A percentile compares a stretch with the other conserved stretches of the same genome.
These are phyloP conservation scores for Protostelium mycophagum DNA, from an alignment of 78 protist species.

Conservation along the genomic window DNA sequence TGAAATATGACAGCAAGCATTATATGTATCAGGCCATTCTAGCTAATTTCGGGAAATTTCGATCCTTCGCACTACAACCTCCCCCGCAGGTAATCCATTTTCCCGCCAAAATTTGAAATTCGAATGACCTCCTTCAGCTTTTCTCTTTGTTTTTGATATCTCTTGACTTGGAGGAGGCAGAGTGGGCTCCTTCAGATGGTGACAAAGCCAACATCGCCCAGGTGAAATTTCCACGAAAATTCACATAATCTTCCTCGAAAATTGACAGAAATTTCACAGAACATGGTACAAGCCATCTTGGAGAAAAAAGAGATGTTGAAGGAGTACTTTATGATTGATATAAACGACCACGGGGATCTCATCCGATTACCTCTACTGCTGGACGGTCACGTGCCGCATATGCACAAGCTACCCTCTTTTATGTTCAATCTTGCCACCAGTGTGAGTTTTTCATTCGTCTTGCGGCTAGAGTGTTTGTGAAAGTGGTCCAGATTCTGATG, in stretches of 20 bases:
- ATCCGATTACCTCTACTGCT: background rate
- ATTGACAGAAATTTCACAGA: background rate
- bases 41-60: background rate
- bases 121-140: background rate
- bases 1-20: background rate
- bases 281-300: background rate
- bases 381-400: background rate
- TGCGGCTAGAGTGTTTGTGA: background rate
- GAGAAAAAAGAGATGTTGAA: background rate
- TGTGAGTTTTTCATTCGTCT: background rate
- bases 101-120: background rate
- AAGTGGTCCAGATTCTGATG: too few species aligned
- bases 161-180: background rate
- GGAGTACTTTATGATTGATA: background rate
- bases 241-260: too few species aligned
- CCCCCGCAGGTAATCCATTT: background rate
- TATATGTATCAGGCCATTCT: background rate
- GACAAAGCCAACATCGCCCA: background rate
- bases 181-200: background rate
- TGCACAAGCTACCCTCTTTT: background rate
- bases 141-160: background rate
- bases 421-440: background rate
- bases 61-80: background rate
- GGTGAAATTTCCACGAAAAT: background rate
- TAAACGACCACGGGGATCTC: background rate